Conservation (phyloP, 805 yeast species). For the Wickerhamomyces bisporus region DNA sequence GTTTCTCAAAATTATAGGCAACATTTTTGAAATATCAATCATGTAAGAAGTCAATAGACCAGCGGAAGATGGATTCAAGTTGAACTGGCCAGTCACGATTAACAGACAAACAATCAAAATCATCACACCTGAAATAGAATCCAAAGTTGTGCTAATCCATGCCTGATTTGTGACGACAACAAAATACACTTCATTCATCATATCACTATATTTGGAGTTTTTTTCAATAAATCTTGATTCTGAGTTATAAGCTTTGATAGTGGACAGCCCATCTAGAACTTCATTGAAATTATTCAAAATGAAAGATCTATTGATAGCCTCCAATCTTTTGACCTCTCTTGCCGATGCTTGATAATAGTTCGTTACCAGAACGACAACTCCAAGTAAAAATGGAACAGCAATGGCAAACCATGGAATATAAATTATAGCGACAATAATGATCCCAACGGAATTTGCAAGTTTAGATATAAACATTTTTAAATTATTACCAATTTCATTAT, state of each 20-base stretch:
- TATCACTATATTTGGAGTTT: slow-evolving; percentile 43
- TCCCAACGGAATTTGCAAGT: slow-evolving; percentile 45
- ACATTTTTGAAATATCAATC: slow-evolving; percentile 44
- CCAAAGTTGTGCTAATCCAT: too few relatives aligned
- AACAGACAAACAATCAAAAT: too few relatives aligned
- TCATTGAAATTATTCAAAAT: slow-evolving; percentile 71
- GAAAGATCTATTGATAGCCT: slow-evolving; percentile 62
- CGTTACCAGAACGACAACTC: slow-evolving; percentile 37
- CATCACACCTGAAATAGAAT: too few relatives aligned
- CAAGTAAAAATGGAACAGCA: slow-evolving; percentile 52
- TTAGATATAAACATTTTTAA: slow-evolving; percentile 46
- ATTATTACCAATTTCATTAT: slow-evolving; percentile 66
- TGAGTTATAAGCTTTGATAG: slow-evolving; percentile 54
- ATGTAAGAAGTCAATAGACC: slow-evolving; percentile 66
- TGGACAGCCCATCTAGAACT: slow-evolving; percentile 54
- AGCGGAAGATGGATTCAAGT: slow-evolving; percentile 52
- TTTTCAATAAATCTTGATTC: slow-evolving; percentile 38
- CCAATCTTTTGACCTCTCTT: slow-evolving; percentile 72
- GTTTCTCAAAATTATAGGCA: slow-evolving; percentile 53
- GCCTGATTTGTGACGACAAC: too few relatives aligned
- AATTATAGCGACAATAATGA: slow-evolving; percentile 57
- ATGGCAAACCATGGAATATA: slow-evolving; percentile 74
- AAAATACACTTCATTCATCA: slow-evolving; percentile 63
- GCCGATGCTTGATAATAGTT: slow-evolving; percentile 63
- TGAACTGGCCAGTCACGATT: too few relatives aligned